Conservation (phyloP, 1,139 yeast genomes). For the Yamadazyma atlantica region DNA sequence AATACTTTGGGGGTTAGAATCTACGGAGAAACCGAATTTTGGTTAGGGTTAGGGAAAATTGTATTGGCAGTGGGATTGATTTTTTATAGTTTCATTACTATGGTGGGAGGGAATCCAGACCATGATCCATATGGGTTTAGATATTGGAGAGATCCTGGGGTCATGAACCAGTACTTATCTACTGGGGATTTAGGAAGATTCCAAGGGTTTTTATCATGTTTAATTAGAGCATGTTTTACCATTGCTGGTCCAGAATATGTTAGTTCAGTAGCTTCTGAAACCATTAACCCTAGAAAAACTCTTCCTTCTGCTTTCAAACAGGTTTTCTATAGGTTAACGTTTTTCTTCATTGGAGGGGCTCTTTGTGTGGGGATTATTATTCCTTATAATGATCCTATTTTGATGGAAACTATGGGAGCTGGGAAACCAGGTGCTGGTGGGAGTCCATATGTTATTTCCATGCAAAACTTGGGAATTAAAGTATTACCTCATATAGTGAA, state of each 20-base stretch:
- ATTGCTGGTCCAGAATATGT: constrained; percentile 72
- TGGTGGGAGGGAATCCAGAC: constrained; percentile 60
- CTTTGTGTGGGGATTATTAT: constrained; percentile 66
- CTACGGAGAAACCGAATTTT: constrained; percentile 70
- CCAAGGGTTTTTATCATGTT: constrained; percentile 62
- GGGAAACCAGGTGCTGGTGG: constrained; percentile 61
- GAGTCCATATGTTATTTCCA: constrained; percentile 65
- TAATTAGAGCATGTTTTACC: constrained; percentile 74
- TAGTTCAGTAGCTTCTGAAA: constrained; percentile 72
- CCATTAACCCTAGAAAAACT: constrained; percentile 68
- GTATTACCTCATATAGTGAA: constrained; percentile 48
- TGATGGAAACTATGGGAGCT: constrained; percentile 30
- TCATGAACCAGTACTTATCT: constrained; percentile 47
- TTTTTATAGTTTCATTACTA: constrained; percentile 45
- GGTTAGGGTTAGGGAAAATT: constrained; percentile 61
- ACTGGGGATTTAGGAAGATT: constrained; percentile 40
- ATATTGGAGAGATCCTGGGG: constrained; percentile 65
- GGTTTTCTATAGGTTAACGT: constrained; percentile 67
- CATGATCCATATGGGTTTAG: constrained; percentile 65
- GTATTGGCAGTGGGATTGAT: constrained; percentile 56
- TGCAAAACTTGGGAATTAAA: constrained; percentile 40
- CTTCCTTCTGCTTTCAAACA: constrained; percentile 78
- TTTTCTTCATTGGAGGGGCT: constrained; percentile 55
- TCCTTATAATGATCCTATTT: constrained; percentile 61
- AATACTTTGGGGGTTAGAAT: constrained; percentile 62